Evolutionary conservation across 257 asterid genomes (phyloP).

Genomic region (Solanum chmielewskii): DNA sequence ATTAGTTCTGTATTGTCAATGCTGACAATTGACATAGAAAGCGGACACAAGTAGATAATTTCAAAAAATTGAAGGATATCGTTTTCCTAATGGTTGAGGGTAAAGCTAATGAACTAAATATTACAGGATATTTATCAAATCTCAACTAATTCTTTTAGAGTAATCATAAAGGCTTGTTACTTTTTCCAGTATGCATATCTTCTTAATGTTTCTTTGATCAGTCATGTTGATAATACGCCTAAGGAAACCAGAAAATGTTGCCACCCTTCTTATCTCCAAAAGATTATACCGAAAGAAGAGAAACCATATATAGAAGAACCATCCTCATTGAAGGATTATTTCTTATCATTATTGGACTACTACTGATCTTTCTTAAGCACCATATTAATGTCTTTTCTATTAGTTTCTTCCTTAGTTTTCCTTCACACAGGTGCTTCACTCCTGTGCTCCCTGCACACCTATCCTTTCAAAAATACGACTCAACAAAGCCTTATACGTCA

Average conservation of each 20-base stretch:
- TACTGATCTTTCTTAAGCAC: not conserved
- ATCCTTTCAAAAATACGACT: not conserved
- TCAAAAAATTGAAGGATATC: not conserved
- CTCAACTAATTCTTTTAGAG: not conserved
- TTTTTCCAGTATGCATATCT: not conserved
- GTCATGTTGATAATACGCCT: no score
- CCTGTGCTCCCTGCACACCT: not conserved
- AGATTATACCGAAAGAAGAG: not conserved
- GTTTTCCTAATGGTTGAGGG: not conserved
- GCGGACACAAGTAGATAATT: not conserved
- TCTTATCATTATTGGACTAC: not conserved
- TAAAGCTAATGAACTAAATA: not conserved
- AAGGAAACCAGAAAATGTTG: not conserved
- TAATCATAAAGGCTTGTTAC: not conserved
- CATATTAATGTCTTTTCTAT: not conserved
- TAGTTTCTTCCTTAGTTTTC: not conserved
- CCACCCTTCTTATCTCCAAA: not conserved
- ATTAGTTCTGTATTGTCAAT: not conserved
- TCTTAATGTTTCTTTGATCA: not conserved
- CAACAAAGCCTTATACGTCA: not conserved
- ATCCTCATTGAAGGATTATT: not conserved
- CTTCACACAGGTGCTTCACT: not conserved
- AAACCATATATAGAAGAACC: not conserved
- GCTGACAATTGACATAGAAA: not conserved
- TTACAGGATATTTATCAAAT: not conserved